Base-by-base conservation (phyloP, 2,329 filamentous ascomycete genomes). In the Cladorrhinum sp. region DNA sequence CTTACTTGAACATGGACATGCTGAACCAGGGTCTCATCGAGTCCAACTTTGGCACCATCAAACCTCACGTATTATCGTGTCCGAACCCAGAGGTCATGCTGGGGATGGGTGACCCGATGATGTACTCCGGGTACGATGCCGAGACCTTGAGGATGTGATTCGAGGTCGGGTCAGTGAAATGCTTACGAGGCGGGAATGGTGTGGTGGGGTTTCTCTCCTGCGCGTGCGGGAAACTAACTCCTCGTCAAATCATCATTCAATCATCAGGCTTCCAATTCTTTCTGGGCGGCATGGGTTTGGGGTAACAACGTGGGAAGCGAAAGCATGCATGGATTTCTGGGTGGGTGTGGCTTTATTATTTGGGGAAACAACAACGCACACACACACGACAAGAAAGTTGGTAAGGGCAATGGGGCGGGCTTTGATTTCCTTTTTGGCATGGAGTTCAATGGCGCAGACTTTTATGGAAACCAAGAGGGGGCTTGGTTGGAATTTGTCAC, bases 51-150 rank as follows among this genome's bases (percentile, higher is more conserved):
- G 79, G 80, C 39, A 80, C 77, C 24, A 80, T 85, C 65, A 84
- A 85, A 74, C 82, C 82, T 12, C 80, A 84, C 59, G 76, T 82
- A 50, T 73, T 85, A 49, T 79, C 79, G 39, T 80, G 80, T 65
- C 73, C 78, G 48, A 81, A 82, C 57, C 76, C 80, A 1, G 81
- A 83, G 50, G 79, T 81, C 7, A 85, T 85, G 82, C 75, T 85
- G 70, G 80, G 82, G 18, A 78, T 83, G 68, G 79, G 77, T 18
- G 83, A 86, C 63, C 82, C 83, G 1, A 85, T 85, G 82, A 84
- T 86, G 59, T 85, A 80, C 66, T 75, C 78, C 2, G 79, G 80
- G 50, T 83, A 79, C 67, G 80, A 82, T 60, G 74, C 73, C 60
- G 79, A 81, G 54, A 63, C 71, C 20, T 72, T 80, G 69, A 70